Base-by-base conservation (phyloP, 129 eudicot genomes). In the Logfia minima region DNA sequence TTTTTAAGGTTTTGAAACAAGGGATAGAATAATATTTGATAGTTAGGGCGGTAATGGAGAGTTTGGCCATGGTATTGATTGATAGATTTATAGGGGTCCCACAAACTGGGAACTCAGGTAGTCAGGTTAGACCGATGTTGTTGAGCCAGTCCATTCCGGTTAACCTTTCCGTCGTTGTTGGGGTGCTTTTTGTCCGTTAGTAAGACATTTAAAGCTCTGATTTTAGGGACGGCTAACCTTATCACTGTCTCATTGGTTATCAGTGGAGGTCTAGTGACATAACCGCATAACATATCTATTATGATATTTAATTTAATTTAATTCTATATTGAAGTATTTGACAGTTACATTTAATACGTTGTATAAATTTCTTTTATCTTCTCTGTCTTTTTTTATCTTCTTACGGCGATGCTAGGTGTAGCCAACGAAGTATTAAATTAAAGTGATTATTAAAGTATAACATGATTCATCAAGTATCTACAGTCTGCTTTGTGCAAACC, bases 41-140 rank as follows among this genome's bases (percentile, higher is more conserved):
- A 5, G 77, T 17, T 19, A 76, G 63, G 77, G 71, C 60, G 71
- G 86, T 78, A 23, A 78, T 29, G 71, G 82, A 24, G 86, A 84
- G 75, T 75, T 83, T 79, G 60, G 86, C 88, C 92, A 88, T 88
- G 61, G 13, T 5, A 16, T 53, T 64, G 79, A 29, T 21, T 45
- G 8, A 16, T 52, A 34, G 71, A 29, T 21, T 45, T 19, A 60
- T 45, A 13, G 18, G 53, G 53, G 53, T 3, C 73, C 52, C 43
- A 76, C 51, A 65, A 48, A 26, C 32, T 39, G 74, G 64, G 28
- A 56, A 21, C 10, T 66, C 74, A 66, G 26, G 26, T 24, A 24
- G 26, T 24, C 26, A 24, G 74, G 66, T 7, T 21, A 51, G 8
- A 48, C 55, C 55, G 55, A 48, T 48, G 4, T 13, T 35, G 53